These are phyloP conservation scores for Penicillium turbatum DNA, from an alignment of 495 filamentous ascomycete genomes.

Conservation along the genomic window DNA sequence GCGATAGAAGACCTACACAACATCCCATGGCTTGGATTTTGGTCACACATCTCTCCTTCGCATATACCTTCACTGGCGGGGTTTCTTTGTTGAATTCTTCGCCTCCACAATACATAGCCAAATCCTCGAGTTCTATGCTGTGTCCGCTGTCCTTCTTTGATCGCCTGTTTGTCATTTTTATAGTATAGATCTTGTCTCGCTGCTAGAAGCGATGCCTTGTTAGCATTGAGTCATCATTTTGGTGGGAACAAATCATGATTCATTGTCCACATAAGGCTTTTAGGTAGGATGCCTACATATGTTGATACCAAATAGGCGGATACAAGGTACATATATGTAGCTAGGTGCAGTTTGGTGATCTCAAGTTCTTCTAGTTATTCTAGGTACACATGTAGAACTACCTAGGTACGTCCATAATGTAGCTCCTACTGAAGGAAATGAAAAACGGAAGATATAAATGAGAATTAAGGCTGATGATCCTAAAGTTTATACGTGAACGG, in stretches of 20 bases:
- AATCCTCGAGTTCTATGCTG: not conserved
- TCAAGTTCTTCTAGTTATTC: too few species aligned
- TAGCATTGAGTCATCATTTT: not conserved
- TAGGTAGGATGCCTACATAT: too few species aligned
- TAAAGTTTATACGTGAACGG: not conserved
- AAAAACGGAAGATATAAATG: too few species aligned
- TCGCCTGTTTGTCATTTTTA: not conserved
- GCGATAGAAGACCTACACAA: constrained; percentile 4
- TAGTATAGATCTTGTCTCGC: not conserved
- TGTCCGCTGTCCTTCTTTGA: not conserved
- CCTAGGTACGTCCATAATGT: too few species aligned
- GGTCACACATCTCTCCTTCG: not conserved
- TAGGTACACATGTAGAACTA: too few species aligned
- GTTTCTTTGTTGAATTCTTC: not conserved
- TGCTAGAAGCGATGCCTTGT: not conserved
- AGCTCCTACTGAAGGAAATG: too few species aligned
- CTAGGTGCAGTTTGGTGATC: too few species aligned
- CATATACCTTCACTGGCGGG: not conserved
- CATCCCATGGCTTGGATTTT: not conserved
- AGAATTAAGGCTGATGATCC: too few species aligned
- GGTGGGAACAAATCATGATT: too few species aligned
- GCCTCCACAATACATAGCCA: not conserved
- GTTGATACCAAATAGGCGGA: too few species aligned
- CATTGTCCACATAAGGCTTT: too few species aligned
- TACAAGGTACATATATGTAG: too few species aligned